Percentiles rank a stretch among this genome's conserved stretches.
These are phyloP conservation scores for Suhomyces chickasaworum DNA, from an alignment of 1,139 yeast species.

Conservation along the genomic window DNA sequence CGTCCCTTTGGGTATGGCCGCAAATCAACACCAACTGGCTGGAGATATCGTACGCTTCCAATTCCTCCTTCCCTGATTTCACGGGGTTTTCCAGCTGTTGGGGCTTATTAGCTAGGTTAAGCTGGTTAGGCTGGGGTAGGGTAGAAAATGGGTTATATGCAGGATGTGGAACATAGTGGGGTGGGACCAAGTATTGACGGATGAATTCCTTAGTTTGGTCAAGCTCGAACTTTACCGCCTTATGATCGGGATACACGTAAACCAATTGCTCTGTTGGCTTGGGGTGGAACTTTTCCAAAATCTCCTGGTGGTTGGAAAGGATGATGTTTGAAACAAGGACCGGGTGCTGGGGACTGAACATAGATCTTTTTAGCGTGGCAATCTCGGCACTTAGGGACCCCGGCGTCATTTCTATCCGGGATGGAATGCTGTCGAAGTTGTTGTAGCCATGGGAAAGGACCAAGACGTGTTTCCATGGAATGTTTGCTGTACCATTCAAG, in stretches of 20 bases:
- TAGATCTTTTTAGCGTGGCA: constrained; percentile 28
- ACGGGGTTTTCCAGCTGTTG: too few species aligned
- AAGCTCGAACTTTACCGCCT: constrained; percentile 37
- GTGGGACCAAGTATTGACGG: constrained; percentile 41
- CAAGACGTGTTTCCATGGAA: constrained; percentile 58
- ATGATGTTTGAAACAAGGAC: constrained; percentile 50
- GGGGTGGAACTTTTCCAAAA: constrained; percentile 1
- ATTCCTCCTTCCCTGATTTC: not conserved
- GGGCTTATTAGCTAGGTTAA: too few species aligned
- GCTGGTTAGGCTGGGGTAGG: not conserved
- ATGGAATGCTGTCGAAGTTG: constrained; percentile 52
- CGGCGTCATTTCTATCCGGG: constrained; percentile 53
- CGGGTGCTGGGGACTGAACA: constrained; percentile 49
- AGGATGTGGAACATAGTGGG: constrained; percentile 16
- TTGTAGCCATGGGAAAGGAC: constrained; percentile 45
- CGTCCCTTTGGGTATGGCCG: constrained; percentile 66
- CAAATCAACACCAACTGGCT: constrained; percentile 53
- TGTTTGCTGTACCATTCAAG: constrained; percentile 50
- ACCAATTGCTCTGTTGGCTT: constrained; percentile 28
- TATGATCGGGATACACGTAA: constrained; percentile 59
- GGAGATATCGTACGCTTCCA: constrained; percentile 21
- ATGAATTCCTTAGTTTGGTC: constrained; percentile 42
- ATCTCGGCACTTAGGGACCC: constrained; percentile 44
- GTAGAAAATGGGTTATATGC: constrained; percentile 39
- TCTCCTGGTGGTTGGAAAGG: constrained; percentile 9